These are phyloP conservation scores for Testicularia cyperi DNA, from an alignment of 1,284 basidiomycete genomes.

Conservation along the genomic window DNA sequence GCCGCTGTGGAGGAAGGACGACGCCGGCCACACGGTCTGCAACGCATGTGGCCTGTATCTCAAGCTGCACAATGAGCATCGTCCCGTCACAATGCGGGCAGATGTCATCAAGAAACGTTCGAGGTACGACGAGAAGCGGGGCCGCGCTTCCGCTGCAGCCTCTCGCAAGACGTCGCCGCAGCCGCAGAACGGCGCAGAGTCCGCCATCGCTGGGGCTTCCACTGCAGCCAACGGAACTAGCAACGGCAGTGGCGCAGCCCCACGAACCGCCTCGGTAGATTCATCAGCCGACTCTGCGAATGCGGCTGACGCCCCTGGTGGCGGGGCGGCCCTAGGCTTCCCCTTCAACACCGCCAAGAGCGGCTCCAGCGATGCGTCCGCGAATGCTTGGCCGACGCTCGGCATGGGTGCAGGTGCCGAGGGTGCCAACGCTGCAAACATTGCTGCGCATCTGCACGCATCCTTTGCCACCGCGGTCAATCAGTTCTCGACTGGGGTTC, in stretches of 20 bases:
- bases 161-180: conserved; percentile 30
- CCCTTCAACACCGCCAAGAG: too few relatives aligned
- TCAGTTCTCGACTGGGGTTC: conserved; percentile 14
- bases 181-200: conserved; percentile 24
- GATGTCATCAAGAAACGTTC: conserved; percentile 57
- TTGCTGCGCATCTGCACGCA: conserved; percentile 16
- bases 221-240: too few relatives aligned
- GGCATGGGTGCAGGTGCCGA: too few relatives aligned
- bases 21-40: conserved; percentile 49
- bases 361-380: too few relatives aligned
- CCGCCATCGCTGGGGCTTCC: too few relatives aligned
- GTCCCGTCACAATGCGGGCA: conserved; percentile 52
- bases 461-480: conserved; percentile 16
- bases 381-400: too few relatives aligned
- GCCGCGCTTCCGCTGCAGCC: conserved; percentile 8
- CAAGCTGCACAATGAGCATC: conserved; percentile 51
- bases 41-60: conserved; percentile 55
- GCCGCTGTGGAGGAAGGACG: conserved; percentile 56
- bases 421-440: conserved; percentile 1
- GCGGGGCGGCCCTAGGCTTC: too few relatives aligned
- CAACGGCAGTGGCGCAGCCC: too few relatives aligned
- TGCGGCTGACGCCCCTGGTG: too few relatives aligned
- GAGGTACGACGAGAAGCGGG: conserved; percentile 48
- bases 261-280: too few relatives aligned
- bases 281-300: too few relatives aligned